phyloP scores from a whole-genome alignment of 2,329 filamentous ascomycete species.

The Xylariales sp. region DNA sequence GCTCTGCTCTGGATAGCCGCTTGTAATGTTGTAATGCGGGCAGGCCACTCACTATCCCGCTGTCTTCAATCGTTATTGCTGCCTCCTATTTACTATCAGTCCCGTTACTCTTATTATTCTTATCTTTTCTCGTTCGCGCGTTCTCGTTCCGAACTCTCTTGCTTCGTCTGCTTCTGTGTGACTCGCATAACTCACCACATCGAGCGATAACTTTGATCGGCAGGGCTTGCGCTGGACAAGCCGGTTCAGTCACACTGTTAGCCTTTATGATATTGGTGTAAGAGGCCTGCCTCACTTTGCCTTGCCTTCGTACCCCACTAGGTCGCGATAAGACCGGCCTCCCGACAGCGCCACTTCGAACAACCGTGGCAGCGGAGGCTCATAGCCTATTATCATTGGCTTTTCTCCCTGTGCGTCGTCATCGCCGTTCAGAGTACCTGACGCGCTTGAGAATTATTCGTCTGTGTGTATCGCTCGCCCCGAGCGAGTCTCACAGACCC shows the following conservation, averaged over 20 bases:
- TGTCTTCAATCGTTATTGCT: too few species aligned
- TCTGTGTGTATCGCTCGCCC: constrained; percentile 39
- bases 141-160: constrained; percentile 29
- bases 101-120: too few species aligned
- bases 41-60: too few species aligned
- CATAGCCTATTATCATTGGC: constrained; percentile 42
- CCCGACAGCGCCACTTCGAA: constrained; percentile 26
- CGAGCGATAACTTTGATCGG: constrained; percentile 24
- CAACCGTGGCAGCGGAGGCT: constrained; percentile 35
- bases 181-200: constrained; percentile 24
- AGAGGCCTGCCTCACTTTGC: constrained; percentile 30
- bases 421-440: constrained; percentile 41
- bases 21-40: too few species aligned
- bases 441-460: constrained; percentile 25
- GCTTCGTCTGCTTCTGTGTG: constrained; percentile 42
- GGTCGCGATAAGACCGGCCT: constrained; percentile 42
- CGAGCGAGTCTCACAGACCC: constrained; percentile 43
- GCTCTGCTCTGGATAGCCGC: too few species aligned
- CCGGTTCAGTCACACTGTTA: background rate
- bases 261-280: background rate
- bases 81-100: background rate
- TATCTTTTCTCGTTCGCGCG: constrained; percentile 22
- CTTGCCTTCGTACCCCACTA: constrained; percentile 44
- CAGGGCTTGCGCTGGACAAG: constrained; percentile 12
- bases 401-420: constrained; percentile 43